These are phyloP conservation scores for Ophiostoma quercus DNA, from an alignment of 2,329 filamentous ascomycete genomes.

Conservation along the genomic window DNA sequence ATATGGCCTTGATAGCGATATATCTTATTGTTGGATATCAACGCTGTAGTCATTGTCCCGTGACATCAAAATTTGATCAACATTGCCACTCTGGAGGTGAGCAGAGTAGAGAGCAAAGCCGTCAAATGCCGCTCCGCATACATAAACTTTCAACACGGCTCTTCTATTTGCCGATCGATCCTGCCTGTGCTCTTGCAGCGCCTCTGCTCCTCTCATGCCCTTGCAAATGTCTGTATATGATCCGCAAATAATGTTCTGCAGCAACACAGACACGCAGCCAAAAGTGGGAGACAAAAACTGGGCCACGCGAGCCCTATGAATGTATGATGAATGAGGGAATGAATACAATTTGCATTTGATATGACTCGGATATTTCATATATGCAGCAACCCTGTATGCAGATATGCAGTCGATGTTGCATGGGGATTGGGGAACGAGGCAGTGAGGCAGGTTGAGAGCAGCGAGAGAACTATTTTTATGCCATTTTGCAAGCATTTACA, in stretches of 20 bases:
- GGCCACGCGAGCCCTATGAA: not conserved
- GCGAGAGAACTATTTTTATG: not conserved
- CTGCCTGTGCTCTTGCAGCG: not conserved
- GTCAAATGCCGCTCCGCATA: not conserved
- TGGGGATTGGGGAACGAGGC: not conserved
- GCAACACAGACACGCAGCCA: constrained; percentile 13
- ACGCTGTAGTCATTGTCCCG: not conserved
- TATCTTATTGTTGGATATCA: not conserved
- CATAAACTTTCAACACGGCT: not conserved
- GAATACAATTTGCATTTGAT: not conserved
- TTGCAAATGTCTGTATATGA: constrained; percentile 13
- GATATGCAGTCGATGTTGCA: constrained; percentile 8
- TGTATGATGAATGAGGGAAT: not conserved
- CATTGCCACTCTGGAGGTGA: not conserved
- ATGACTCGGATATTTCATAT: not conserved
- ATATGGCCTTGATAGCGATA: too few species aligned
- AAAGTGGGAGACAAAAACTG: constrained; percentile 2
- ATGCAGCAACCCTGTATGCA: constrained; percentile 1
- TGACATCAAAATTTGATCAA: not conserved
- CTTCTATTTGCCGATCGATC: constrained; percentile 17
- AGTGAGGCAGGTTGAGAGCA: not conserved
- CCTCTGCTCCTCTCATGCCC: not conserved
- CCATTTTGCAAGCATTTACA: not conserved
- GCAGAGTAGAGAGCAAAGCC: not conserved
- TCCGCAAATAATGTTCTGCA: constrained; percentile 19